phyloP scores from a whole-genome alignment of 345 rosid species.

The Punica granatum region DNA sequence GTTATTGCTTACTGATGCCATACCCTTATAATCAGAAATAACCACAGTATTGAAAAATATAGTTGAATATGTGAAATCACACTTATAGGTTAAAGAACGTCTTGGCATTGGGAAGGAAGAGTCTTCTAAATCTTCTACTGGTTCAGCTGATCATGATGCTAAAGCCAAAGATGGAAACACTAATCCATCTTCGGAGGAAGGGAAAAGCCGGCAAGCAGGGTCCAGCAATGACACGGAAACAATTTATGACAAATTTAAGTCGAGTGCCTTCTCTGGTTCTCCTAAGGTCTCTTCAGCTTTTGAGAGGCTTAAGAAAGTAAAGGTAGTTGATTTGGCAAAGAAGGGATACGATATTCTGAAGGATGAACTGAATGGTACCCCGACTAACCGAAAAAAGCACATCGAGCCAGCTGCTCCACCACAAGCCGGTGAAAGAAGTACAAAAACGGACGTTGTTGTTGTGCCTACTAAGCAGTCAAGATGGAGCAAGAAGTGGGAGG shows the following conservation, averaged over 20 bases:
- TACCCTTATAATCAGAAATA: not conserved
- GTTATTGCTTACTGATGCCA: not conserved
- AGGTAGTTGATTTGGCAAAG: constrained; percentile 68
- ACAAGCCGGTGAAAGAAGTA: constrained; percentile 64
- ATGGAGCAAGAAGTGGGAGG: constrained; percentile 77
- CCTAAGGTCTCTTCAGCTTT: constrained; percentile 55
- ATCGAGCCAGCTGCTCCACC: constrained; percentile 66
- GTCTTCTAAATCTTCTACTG: constrained; percentile 28
- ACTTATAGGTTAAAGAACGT: constrained; percentile 66
- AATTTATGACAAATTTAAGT: constrained; percentile 60
- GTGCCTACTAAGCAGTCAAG: constrained; percentile 52
- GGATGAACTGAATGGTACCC: constrained; percentile 68
- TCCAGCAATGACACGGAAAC: constrained; percentile 40
- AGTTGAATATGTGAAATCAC: not conserved
- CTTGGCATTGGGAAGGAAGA: constrained; percentile 50
- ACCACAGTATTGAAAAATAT: not conserved
- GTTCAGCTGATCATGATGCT: constrained; percentile 34
- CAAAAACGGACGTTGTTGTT: constrained; percentile 66
- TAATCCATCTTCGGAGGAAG: constrained; percentile 36
- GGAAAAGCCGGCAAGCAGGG: constrained; percentile 37
- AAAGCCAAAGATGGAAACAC: constrained; percentile 25
- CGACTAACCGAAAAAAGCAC: constrained; percentile 72
- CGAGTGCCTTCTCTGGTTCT: constrained; percentile 42
- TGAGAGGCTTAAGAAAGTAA: constrained; percentile 57
- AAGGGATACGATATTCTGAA: constrained; percentile 82